Base-by-base conservation (phyloP, 2,329 filamentous ascomycete species). In the Sodiomyces alkalinus region DNA sequence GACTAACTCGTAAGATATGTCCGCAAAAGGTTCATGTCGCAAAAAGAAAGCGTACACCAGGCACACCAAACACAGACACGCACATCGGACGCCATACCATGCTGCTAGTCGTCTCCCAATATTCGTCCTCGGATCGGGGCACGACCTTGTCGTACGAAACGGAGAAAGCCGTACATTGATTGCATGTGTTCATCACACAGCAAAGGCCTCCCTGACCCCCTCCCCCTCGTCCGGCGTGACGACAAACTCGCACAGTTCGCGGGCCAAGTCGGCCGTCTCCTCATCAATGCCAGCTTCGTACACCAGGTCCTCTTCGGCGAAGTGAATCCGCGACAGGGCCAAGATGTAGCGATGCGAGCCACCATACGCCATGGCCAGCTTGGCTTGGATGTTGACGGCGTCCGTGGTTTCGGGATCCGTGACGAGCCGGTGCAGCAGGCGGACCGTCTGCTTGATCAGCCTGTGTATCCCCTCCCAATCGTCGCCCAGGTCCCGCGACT, bases 281-380 rank as follows among this genome's bases (percentile, higher is more conserved):
- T 77, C 69, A 19, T 80, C 77, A 29, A 92, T 77, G 0, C 76
- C 76, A 2, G 63, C 60, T 51, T 94, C 85, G 17, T 92, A 62
- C 8, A 90, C 67, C 7, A 80, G 51, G 17, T 82, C 78, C 35
- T 92, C 82, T 27, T 74, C 71, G 5, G 73, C 76, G 48, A 93
- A 94, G 0, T 81, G 83, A n/a, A 96, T 56, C 22, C 87, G 59
- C 0, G 82, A 85, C 24, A 98, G 57, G 3, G 74, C 73, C 7
- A 94, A 68, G 1, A 92, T 59, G 43, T 92, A 87, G 29, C 85
- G 83, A 44, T 93, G 83, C 28, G 72, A 69, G 1, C 76, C 80
- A 3, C 82, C 81, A 5, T 71, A 64, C 0, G 80, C 68, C 7
- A 68, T 66, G 0, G 66, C 62, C 5, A 93, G 59, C 48, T 87